These are phyloP conservation scores for Groenewaldozyma auringiensis DNA, from an alignment of 1,139 yeast species.

Conservation along the genomic window DNA sequence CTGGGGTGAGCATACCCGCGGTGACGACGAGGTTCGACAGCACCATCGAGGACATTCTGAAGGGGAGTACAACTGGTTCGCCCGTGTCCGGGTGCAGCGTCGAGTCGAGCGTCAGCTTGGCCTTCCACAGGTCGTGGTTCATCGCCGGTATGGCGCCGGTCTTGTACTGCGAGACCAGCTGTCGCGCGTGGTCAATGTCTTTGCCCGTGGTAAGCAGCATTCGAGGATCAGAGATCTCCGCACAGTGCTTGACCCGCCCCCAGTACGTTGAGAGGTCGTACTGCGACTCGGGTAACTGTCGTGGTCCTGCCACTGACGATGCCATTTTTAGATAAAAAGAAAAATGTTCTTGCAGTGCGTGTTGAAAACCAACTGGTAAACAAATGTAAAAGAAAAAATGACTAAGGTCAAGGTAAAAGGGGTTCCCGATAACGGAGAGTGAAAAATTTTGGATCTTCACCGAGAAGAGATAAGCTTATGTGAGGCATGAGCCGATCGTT, in stretches of 20 bases:
- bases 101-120: slow-evolving; percentile 78
- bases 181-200: slow-evolving; percentile 59
- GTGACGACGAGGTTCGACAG: slow-evolving; percentile 90
- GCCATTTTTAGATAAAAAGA: slow-evolving; percentile 47
- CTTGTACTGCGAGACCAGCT: slow-evolving; percentile 60
- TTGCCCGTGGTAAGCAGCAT: slow-evolving; percentile 67
- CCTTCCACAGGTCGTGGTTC: slow-evolving; percentile 83
- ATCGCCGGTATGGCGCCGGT: slow-evolving; percentile 53
- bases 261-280: slow-evolving; percentile 74
- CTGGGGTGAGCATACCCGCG: slow-evolving; percentile 95
- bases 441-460: neutral
- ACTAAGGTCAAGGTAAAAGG: neutral
- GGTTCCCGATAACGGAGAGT: neutral
- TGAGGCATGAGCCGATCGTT: too few species aligned
- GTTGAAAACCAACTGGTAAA: neutral
- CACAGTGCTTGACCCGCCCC: slow-evolving; percentile 93
- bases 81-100: slow-evolving; percentile 95
- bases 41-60: slow-evolving; percentile 95
- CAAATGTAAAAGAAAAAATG: neutral
- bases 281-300: slow-evolving; percentile 67
- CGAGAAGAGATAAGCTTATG: neutral
- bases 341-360: neutral
- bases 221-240: slow-evolving; percentile 84
- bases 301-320: slow-evolving; percentile 74
- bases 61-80: slow-evolving; percentile 82